Evolutionary conservation across 176 grass and related monocot species (phyloP).

Genomic region (Eremochloa ophiuroides): DNA sequence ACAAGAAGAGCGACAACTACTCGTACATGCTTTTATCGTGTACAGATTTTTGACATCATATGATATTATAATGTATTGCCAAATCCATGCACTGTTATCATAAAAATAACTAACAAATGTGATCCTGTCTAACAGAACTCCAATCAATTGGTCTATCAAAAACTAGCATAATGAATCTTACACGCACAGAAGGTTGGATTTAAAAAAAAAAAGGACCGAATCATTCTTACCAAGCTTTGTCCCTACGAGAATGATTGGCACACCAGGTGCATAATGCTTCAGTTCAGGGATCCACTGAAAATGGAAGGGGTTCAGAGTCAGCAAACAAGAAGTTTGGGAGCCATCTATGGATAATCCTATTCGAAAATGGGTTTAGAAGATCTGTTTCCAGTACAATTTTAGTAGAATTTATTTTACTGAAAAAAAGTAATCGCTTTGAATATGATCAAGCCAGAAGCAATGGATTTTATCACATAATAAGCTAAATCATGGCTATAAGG

Average conservation of each 20-base stretch:
- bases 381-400: background rate
- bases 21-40: background rate
- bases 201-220: background rate
- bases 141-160: background rate
- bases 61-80: background rate
- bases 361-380: background rate
- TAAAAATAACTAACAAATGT: background rate
- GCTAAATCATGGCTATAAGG: background rate
- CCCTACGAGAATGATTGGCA: slow-evolving; percentile 72
- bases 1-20: background rate
- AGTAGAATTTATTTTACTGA: background rate
- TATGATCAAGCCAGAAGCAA: slow-evolving; percentile 9
- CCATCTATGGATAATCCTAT: background rate
- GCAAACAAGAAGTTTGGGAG: background rate
- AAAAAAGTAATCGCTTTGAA: background rate
- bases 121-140: background rate
- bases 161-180: background rate
- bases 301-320: slow-evolving; percentile 15
- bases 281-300: slow-evolving; percentile 88
- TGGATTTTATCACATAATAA: background rate
- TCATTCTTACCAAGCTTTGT: slow-evolving; percentile 72
- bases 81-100: background rate
- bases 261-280: slow-evolving; percentile 77
- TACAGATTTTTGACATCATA: background rate
- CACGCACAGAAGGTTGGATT: background rate